phyloP scores from a whole-genome alignment of 192 early-diverging fungal species.

The Rhizophlyctis rosea region DNA sequence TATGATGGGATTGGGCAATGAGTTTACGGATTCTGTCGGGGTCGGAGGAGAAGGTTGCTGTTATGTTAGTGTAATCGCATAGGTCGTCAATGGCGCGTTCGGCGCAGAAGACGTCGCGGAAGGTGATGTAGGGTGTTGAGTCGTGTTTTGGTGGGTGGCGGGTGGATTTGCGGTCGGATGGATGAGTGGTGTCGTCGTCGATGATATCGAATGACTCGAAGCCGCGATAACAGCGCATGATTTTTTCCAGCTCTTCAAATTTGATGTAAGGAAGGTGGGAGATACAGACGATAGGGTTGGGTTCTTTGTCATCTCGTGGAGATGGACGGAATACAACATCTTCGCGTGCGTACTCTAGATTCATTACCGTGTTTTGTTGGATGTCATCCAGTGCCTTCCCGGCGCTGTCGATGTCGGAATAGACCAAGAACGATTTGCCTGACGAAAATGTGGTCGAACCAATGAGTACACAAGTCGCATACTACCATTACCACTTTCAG shows the following conservation, averaged over 20 bases:
- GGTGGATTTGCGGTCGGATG: not conserved
- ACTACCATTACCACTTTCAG: constrained; percentile 10
- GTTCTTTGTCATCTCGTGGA: not conserved
- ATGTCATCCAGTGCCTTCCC: constrained; percentile 8
- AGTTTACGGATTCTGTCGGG: constrained; percentile 14
- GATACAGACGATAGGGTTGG: constrained; percentile 23
- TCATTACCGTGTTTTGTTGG: constrained; percentile 9
- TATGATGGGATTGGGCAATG: not conserved
- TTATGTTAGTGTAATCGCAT: constrained; percentile 12
- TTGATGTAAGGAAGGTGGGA: too few relatives aligned
- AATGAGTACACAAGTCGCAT: not conserved
- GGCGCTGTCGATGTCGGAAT: constrained; percentile 6
- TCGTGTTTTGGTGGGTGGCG: constrained; percentile 1
- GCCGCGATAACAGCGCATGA: constrained; percentile 18
- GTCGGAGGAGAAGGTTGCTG: constrained; percentile 12
- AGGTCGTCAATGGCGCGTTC: constrained; percentile 25
- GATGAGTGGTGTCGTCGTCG: constrained; percentile 6
- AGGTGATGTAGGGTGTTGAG: constrained; percentile 13
- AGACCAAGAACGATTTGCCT: constrained; percentile 17
- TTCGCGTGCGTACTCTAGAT: constrained; percentile 6
- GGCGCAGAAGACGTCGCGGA: constrained; percentile 28
- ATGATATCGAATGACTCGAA: constrained; percentile 19
- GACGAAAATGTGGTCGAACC: constrained; percentile 3
- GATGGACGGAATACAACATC: not conserved
- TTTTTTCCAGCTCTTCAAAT: constrained; percentile 31